Conservation (phyloP, 2,329 filamentous ascomycete genomes). For the Zasmidium citrigriseum region DNA sequence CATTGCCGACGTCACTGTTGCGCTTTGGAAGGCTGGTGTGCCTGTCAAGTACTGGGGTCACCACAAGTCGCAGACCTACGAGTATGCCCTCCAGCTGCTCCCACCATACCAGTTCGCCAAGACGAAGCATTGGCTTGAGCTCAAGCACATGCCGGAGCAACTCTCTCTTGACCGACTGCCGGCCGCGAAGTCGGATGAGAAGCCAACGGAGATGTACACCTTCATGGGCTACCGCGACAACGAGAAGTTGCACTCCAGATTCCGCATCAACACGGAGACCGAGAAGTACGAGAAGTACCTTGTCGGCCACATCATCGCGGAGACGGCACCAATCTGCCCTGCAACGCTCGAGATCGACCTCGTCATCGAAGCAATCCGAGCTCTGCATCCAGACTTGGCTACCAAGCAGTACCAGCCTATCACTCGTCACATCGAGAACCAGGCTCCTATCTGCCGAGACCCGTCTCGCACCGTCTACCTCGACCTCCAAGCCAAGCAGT, state of each 20-base stretch:
- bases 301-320: not conserved
- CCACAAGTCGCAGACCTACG: not conserved
- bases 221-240: not conserved
- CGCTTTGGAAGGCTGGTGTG: not conserved
- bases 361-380: not conserved
- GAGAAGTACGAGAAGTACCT: not conserved
- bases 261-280: not conserved
- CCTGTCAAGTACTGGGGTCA: not conserved
- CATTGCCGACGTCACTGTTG: not conserved
- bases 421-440: not conserved
- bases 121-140: constrained; percentile 1
- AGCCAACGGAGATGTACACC: not conserved
- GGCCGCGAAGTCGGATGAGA: not conserved
- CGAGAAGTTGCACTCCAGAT: not conserved
- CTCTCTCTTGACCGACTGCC: not conserved
- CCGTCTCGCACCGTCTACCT: not conserved
- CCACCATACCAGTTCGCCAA: constrained; percentile 1
- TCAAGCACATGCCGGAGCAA: not conserved
- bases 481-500: not conserved
- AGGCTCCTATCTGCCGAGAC: not conserved
- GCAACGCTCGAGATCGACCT: not conserved
- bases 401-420: not conserved
- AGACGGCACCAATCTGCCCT: not conserved
- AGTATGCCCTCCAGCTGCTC: not conserved
- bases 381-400: not conserved